Evolutionary conservation across 1,139 yeast genomes (phyloP).

Genomic region (Geotrichum citri-aurantii): DNA sequence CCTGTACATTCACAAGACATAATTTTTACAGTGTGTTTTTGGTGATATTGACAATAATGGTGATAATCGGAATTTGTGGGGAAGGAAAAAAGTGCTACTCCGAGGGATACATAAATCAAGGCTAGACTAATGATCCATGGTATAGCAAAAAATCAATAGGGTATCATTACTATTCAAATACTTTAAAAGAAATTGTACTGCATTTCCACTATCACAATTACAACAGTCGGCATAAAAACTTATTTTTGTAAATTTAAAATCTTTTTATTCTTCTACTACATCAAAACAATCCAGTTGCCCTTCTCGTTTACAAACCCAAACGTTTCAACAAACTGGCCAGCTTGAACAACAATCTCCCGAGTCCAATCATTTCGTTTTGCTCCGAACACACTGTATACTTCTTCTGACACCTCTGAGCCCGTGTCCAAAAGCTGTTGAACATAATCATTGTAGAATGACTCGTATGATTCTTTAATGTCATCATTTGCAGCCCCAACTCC

Average conservation of each 20-base stretch:
- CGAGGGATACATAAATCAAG: too few relatives aligned
- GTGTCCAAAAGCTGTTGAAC: background rate
- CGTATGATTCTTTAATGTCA: background rate
- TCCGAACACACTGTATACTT: slow-evolving; percentile 1
- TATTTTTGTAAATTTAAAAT: background rate
- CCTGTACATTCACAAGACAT: background rate
- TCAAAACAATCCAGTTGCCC: background rate
- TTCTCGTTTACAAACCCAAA: slow-evolving; percentile 5
- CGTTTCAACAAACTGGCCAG: slow-evolving; percentile 6
- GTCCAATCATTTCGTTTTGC: background rate
- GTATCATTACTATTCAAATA: too few relatives aligned
- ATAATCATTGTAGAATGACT: background rate
- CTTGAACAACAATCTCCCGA: background rate
- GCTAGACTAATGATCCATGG: too few relatives aligned
- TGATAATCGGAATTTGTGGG: too few relatives aligned
- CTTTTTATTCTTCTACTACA: background rate
- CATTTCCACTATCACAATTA: too few relatives aligned
- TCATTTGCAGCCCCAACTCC: background rate
- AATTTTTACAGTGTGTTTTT: background rate
- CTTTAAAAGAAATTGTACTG: too few relatives aligned
- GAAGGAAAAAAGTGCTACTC: too few relatives aligned
- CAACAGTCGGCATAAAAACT: too few relatives aligned
- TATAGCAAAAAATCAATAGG: too few relatives aligned
- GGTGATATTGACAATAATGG: background rate
- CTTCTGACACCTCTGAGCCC: background rate